These are phyloP conservation scores for Ophiocordyceps robertsii DNA, from an alignment of 2,329 filamentous ascomycete species.

Conservation along the genomic window DNA sequence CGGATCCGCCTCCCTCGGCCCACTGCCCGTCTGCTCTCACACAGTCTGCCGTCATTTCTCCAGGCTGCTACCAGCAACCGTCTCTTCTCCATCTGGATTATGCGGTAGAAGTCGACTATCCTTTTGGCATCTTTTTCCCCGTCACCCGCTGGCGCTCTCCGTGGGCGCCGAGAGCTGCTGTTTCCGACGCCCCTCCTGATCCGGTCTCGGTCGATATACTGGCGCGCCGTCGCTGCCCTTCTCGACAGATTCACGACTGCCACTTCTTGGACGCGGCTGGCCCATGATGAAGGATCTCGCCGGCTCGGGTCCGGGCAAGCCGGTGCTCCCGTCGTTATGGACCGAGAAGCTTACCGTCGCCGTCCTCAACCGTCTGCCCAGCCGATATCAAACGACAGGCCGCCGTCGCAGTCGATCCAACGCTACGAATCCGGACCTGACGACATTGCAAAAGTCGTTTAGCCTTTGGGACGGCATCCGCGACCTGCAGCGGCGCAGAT, in stretches of 20 bases:
- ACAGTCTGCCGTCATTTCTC: too few species aligned
- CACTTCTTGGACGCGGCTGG: constrained; percentile 1
- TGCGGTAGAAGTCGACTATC: constrained; percentile 22
- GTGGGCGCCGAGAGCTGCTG: background rate
- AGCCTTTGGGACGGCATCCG: constrained; percentile 66
- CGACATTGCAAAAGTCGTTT: constrained; percentile 68
- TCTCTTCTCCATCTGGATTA: constrained; percentile 13
- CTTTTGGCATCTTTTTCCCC: constrained; percentile 10
- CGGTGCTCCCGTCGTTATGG: constrained; percentile 25
- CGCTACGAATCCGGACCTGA: constrained; percentile 40
- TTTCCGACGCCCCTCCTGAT: background rate
- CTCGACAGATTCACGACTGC: background rate
- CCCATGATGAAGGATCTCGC: constrained; percentile 23
- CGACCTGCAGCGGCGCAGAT: constrained; percentile 63
- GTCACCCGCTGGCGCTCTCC: constrained; percentile 4
- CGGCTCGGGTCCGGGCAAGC: constrained; percentile 23
- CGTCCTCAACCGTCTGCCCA: constrained; percentile 27
- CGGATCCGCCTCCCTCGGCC: too few species aligned
- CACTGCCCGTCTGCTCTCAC: too few species aligned
- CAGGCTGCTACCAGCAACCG: background rate
- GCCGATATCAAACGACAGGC: constrained; percentile 21
- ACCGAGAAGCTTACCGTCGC: constrained; percentile 27
- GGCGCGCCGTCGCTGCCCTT: background rate
- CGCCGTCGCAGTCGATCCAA: constrained; percentile 25
- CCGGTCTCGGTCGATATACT: background rate